These are phyloP conservation scores for Nicotiana otophora DNA, from an alignment of 257 asterid species.

Conservation along the genomic window DNA sequence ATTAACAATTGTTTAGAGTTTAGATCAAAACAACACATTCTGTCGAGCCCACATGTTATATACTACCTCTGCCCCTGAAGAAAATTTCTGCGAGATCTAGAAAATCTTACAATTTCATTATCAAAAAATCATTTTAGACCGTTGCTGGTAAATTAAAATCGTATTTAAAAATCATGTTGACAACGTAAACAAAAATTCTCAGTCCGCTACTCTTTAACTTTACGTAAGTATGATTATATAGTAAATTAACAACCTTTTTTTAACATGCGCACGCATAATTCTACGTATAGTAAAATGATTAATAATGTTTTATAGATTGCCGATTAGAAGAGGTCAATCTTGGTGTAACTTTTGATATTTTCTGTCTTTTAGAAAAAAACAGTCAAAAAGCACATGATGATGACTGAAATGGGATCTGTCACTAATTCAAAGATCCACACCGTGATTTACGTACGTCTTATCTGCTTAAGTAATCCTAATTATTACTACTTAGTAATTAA, in stretches of 20 bases:
- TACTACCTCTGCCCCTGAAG: too few species aligned
- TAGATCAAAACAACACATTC: too few species aligned
- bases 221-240: neutral
- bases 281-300: neutral
- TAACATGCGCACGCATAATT: neutral
- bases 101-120: neutral
- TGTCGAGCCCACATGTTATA: too few species aligned
- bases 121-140: neutral
- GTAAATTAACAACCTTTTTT: neutral
- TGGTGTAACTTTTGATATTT: neutral
- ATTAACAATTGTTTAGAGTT: too few species aligned
- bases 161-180: neutral
- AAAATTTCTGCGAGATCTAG: neutral
- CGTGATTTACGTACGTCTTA: slow-evolving; percentile 65
- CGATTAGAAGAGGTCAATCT: neutral
- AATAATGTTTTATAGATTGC: neutral
- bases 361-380: too few species aligned
- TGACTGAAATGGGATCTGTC: neutral
- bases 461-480: slow-evolving; percentile 8
- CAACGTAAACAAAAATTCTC: neutral
- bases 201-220: neutral
- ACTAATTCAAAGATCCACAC: slow-evolving; percentile 27
- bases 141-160: neutral
- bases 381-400: too few species aligned
- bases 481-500: neutral